Base-by-base conservation (phyloP, 2,329 filamentous ascomycete species). In the Paracoccidioides brasiliensis region DNA sequence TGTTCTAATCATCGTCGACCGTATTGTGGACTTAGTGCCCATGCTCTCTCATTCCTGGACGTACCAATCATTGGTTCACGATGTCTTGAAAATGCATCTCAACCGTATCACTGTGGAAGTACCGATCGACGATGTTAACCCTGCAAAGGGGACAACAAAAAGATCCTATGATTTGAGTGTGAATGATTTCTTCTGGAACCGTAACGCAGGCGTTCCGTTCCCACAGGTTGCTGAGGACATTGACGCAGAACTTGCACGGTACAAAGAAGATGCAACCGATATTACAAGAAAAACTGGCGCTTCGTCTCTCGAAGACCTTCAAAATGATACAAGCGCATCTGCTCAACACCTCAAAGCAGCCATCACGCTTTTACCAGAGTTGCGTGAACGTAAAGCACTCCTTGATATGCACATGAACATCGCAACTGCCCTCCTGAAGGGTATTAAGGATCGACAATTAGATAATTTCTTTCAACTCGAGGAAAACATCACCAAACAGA, bases 331-430 rank as follows among this genome's bases (percentile, higher is more conserved):
- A 1, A 87, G 85, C 63, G 84, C 89, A 42, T 95, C 89, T 56
- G 90, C 93, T 14, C 88, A 94, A 64, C 93, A 98, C 69, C 79
- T 98, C 48, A 98, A 97, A 72, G 89, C 90, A 3, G 94, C 91
- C 10, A 95, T 98, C 64, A 95, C 91, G 0, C 76, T 95, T 28
- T 77, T 98, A 12, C 94, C 93, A 0, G 91, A 97, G 69, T 78
- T 98, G 61, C 80, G 90, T 60, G 93, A 97, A 70, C 84, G 93
- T 57, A 98, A 98, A 69, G 84, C 85, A n/a, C 80, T 85, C 22
- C 80, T 98, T 4, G 93, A 96, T 67, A 97, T 96, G 87, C 93
- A 98, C 70, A 98, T 98, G 93, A 96, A 95, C 68, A 95, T 97
- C 57, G 78, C 94, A 3, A 91, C 90, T 1, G 88, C 88, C 0